Base-by-base conservation (phyloP, 2,329 filamentous ascomycete species). In the Zalaria obscura region DNA sequence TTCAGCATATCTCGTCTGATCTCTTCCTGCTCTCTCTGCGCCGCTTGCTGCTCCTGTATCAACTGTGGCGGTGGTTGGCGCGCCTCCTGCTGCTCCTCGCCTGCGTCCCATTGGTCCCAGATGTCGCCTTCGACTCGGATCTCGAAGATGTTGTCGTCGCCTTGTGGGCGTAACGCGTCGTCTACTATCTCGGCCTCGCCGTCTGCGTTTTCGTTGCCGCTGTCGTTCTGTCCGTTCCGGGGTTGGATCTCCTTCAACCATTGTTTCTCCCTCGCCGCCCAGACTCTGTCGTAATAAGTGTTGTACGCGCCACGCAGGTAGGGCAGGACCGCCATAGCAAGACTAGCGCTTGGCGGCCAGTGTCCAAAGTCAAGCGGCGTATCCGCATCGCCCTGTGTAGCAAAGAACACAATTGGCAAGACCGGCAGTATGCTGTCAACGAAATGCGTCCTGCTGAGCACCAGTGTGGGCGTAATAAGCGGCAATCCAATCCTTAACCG, bases 231-330 rank as follows among this genome's bases (percentile, higher is more conserved):
- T 9, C 44, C 55, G 26, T 49, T 47, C 7, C 73, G 68, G 6
- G 76, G 76, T 44, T 77, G 74, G 2, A 80, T 69, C 47, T 78
- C 75, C 39, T 71, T 69, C 18, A 78, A 63, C 78, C 78, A 81
- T 41, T 65, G 68, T 48, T 67, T 67, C 52, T 80, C 75, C 40
- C 70, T 60, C 18, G 69, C 66, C 10, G 69, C 66, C 61, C 78
- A 78, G 2, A 76, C 53, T 36, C 65, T 66, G 35, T 76, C 68
- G 52, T 81, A 83, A 40, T 78, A 64, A 27, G 68, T 63, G 42
- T 76, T 75, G 58, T 85, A 85, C 25, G 72, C 64, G 28, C 69
- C 69, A 40, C 78, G 73, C 2, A 82, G 52, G 48, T 82, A 82
- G 0, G 80, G 80, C 3, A 85, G 58, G 4, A 75, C 66, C 2